phyloP scores from a whole-genome alignment of 169 alveolate genomes.

The Condylostoma magnum region DNA sequence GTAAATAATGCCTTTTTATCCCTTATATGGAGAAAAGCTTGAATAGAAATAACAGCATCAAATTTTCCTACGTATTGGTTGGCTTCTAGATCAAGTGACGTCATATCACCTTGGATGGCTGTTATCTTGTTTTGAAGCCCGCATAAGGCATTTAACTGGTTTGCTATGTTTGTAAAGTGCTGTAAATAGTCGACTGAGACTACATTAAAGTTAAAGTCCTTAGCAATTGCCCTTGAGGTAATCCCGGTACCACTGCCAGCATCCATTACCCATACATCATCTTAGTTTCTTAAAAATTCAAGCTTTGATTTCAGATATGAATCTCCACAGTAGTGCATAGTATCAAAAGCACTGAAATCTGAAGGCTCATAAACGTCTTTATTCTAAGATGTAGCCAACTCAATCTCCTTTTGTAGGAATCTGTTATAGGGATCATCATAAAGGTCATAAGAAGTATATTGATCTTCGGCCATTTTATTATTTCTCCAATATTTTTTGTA shows the following conservation, averaged over 20 bases:
- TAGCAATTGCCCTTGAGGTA: slow-evolving; percentile 1
- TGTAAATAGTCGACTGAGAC: neutral
- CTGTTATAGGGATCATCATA: slow-evolving; percentile 8
- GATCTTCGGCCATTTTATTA: too few species aligned
- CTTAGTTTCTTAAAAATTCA: neutral
- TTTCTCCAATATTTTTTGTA: too few species aligned
- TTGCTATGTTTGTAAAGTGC: neutral
- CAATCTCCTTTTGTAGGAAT: neutral
- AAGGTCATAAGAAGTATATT: too few species aligned
- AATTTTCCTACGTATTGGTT: neutral
- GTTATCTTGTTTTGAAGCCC: neutral
- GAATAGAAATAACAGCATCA: neutral
- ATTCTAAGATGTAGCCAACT: neutral
- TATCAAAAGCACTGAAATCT: slow-evolving; percentile 13
- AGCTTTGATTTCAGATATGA: neutral
- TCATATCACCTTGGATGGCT: slow-evolving; percentile 17
- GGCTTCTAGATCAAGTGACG: neutral
- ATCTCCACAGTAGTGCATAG: slow-evolving; percentile 10
- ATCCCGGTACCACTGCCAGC: neutral
- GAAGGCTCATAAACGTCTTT: neutral
- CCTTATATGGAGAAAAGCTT: neutral
- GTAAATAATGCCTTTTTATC: neutral
- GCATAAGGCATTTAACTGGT: neutral
- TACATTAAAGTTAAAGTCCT: neutral
- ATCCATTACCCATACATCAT: neutral